Evolutionary conservation across 176 grass and related monocot genomes (phyloP), one percentile per base, ranked within the genome.

Genomic region (Chloris gayana): DNA sequence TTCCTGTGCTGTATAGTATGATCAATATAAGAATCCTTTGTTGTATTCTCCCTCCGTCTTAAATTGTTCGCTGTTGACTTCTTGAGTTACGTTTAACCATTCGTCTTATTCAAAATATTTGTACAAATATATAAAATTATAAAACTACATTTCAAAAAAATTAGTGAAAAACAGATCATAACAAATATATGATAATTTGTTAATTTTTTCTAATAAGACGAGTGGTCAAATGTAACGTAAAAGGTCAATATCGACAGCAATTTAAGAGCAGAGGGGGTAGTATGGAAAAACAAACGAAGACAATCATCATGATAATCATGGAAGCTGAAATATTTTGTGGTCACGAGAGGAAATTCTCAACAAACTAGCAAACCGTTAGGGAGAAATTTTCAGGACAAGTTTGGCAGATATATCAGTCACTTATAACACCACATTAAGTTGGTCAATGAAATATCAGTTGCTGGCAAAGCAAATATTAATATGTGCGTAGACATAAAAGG

Each of bases 1-100:
- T 95, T 98, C 67, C 95, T 89, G 70, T 95, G 92, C 92, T 95
- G 87, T 51, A 89, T 46, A 75, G 14, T 50, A 74, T 70, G 46
- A 62, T 37, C 44, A 73, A 83, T 78, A 74, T 73, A 53, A 47
- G 27, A 35, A 60, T 65, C 26, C 56, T 63, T 45, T 61, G 45
- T 56, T 49, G 41, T 35, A 67, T n/a, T n/a, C n/a, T n/a, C n/a
- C n/a, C n/a, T n/a, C n/a, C n/a, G n/a, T n/a, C n/a, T n/a, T n/a
- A n/a, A n/a, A n/a, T n/a, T n/a, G n/a, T n/a, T n/a, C n/a, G n/a
- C n/a, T n/a, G n/a, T n/a, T n/a, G n/a, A n/a, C n/a, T n/a, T n/a
- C n/a, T n/a, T n/a, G n/a, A n/a, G n/a, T n/a, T n/a, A n/a, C n/a
- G n/a, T n/a, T n/a, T n/a, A n/a, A n/a, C n/a, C n/a, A n/a, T n/a